A percentile compares a stretch with the other conserved stretches of the same genome.
phyloP scores from a whole-genome alignment of 345 rosid species.

The Turritis glabra region DNA sequence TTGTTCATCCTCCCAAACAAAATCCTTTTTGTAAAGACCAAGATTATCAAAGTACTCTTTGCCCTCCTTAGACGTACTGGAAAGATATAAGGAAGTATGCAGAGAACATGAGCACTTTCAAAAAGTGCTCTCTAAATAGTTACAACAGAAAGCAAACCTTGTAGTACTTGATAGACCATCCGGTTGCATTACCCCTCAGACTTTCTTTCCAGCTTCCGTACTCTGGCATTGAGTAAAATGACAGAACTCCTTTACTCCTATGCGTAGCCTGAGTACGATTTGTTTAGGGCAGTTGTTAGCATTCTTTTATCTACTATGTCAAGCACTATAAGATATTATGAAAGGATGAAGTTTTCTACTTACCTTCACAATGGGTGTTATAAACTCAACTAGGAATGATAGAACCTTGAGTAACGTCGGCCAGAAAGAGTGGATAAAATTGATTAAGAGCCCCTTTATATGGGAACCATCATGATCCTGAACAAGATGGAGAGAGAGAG shows the following conservation, averaged over 20 bases:
- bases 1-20: constrained; percentile 71
- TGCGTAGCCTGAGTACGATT: constrained; percentile 62
- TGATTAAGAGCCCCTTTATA: constrained; percentile 90
- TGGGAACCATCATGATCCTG: constrained; percentile 99
- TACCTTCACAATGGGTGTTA: constrained; percentile 98
- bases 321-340: background rate
- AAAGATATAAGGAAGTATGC: background rate
- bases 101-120: background rate
- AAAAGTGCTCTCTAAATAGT: background rate
- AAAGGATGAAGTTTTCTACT: constrained; percentile 2
- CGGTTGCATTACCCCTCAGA: constrained; percentile 58
- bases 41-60: constrained; percentile 69
- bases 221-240: constrained; percentile 95
- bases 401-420: constrained; percentile 83
- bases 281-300: constrained; percentile 2
- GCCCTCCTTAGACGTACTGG: constrained; percentile 69
- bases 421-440: constrained; percentile 96
- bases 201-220: constrained; percentile 86
- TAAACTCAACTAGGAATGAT: constrained; percentile 89
- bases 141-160: constrained; percentile 59
- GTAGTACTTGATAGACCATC: constrained; percentile 92
- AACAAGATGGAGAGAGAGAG: constrained; percentile 25
- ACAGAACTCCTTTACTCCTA: constrained; percentile 46
- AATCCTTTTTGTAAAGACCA: constrained; percentile 76
- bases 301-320: background rate